phyloP scores from a whole-genome alignment of 305 asterid species.

The Rubia occidens region DNA sequence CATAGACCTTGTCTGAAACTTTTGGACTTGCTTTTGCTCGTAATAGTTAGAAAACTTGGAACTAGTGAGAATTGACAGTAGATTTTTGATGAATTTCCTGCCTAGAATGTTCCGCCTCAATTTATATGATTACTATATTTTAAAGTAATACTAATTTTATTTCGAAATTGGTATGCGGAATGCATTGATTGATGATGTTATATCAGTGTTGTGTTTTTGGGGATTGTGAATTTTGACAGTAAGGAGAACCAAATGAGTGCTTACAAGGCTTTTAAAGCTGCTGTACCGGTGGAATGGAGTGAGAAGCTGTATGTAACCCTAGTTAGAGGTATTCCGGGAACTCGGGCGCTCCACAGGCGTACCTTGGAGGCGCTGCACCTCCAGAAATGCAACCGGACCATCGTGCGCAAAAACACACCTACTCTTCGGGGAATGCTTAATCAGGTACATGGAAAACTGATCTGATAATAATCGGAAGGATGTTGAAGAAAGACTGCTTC shows the following conservation, averaged over 20 bases:
- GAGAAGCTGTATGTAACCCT: slow-evolving; percentile 73
- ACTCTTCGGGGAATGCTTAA: slow-evolving; percentile 87
- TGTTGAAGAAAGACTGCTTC: neutral
- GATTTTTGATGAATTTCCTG: neutral
- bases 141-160: neutral
- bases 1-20: neutral
- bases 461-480: neutral
- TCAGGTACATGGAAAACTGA: slow-evolving; percentile 42
- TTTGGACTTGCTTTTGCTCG: neutral
- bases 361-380: slow-evolving; percentile 89
- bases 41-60: neutral
- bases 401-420: slow-evolving; percentile 80
- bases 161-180: neutral
- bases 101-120: too few species aligned
- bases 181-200: neutral
- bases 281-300: slow-evolving; percentile 84
- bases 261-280: slow-evolving; percentile 71
- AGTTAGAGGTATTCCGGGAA: slow-evolving; percentile 96
- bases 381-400: slow-evolving; percentile 84
- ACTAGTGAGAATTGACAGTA: neutral
- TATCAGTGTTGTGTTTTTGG: neutral
- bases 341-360: slow-evolving; percentile 86
- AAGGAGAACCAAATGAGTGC: slow-evolving; percentile 50
- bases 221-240: neutral
- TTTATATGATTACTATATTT: neutral